Percentiles rank a stretch among this genome's conserved stretches.
phyloP scores from a whole-genome alignment of 1,139 yeast genomes.

The Zygoascus sp. region DNA sequence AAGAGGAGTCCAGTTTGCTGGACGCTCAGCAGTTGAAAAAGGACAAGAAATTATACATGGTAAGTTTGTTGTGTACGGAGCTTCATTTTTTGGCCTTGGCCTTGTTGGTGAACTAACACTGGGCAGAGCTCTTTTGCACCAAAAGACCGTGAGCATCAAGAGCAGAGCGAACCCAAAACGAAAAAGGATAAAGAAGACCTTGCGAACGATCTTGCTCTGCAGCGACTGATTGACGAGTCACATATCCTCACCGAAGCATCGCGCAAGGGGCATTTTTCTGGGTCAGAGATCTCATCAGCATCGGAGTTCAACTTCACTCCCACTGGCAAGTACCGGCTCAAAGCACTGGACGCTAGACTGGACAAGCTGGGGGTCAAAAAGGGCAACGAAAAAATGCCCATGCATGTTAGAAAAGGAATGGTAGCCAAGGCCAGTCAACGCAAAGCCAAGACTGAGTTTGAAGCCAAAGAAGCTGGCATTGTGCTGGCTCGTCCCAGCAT shows the following conservation, averaged over 20 bases:
- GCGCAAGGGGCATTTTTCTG: constrained; percentile 46
- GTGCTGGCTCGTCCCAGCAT: constrained; percentile 56
- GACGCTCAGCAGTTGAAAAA: constrained; percentile 31
- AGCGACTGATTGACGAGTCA: constrained; percentile 76
- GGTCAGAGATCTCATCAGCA: constrained; percentile 70
- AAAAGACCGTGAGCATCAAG: background rate
- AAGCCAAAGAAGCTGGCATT: constrained; percentile 87
- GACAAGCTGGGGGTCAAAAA: constrained; percentile 45
- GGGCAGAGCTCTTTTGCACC: constrained; percentile 12
- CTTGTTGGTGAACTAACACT: background rate
- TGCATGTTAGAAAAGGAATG: constrained; percentile 84
- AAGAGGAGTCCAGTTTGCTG: constrained; percentile 33
- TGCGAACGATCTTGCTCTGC: constrained; percentile 77
- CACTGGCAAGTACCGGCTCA: constrained; percentile 72
- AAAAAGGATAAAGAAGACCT: constrained; percentile 37
- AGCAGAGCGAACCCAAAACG: constrained; percentile 11
- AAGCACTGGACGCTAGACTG: constrained; percentile 68
- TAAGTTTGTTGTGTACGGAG: constrained; percentile 12
- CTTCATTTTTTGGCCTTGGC: constrained; percentile 23
- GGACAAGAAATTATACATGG: constrained; percentile 41
- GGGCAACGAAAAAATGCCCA: constrained; percentile 71
- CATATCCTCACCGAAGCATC: constrained; percentile 65
- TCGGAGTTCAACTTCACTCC: constrained; percentile 56
- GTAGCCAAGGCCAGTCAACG: constrained; percentile 51
- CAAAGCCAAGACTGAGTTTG: constrained; percentile 57